Evolutionary conservation across 495 filamentous ascomycete species (phyloP), one percentile per base, ranked within the genome.

Genomic region (Xylaria castorea): DNA sequence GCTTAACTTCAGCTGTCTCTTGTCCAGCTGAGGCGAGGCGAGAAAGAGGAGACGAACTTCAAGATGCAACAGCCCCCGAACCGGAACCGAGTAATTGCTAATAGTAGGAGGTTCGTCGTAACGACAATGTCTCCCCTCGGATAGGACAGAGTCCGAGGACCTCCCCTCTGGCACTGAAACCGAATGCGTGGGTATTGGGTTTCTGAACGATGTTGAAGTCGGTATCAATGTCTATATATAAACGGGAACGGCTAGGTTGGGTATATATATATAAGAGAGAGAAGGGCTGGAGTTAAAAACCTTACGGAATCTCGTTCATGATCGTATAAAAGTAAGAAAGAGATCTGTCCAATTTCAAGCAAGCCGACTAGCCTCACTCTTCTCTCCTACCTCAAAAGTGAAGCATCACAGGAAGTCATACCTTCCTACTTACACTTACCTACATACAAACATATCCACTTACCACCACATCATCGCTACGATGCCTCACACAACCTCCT

Each of bases 1-100:
- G 55, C 55, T 20, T 1, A 4, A 46, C 16, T 16, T 66, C 40
- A 48, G 46, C 46, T 38, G 46, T 38, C 6, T 14, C 20, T 46
- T 51, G 30, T 14, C 27, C 6, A 51, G 30, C 64, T 53, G 46
- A 66, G 46, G 46, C 8, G 32, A 27, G n/a, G 58, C 55, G 18
- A 36, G 27, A 18, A 14, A n/a, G 30, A 60, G 32, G 12, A 57
- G 14, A 55, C 22, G 2, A 2, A 14, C 34, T 57, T 68, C 32
- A 36, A 42, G 36, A 57, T 57, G 66, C 20, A 22, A 51, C 66
- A 51, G 50, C 66, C 66, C 66, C 66, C 66, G 22, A 50, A 20
- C 53, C n/a, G 14, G 53, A 14, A 22, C 8, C 58, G 9, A 22
- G 14, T 3, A 32, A 57, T 32, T 57, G 66, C 34, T 57, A 68